Conservation (phyloP, 2,329 filamentous ascomycete species). For the Massarina eburnea region DNA sequence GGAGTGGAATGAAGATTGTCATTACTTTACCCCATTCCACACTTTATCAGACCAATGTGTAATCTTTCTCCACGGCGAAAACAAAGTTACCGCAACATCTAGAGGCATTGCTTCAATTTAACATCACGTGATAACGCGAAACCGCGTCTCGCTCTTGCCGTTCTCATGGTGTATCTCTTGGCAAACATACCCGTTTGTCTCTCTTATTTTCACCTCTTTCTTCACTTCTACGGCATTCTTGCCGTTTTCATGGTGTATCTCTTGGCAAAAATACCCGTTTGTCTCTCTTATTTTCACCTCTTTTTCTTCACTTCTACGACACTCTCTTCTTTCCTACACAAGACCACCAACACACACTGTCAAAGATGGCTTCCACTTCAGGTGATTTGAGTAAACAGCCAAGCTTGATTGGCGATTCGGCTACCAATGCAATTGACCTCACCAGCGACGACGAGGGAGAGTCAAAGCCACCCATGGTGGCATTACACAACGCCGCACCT, state of each 20-base stretch:
- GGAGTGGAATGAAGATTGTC: not conserved
- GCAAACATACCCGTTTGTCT: not conserved
- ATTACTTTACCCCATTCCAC: no score
- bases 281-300: not conserved
- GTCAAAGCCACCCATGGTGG: no score
- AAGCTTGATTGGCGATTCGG: no score
- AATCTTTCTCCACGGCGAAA: no score
- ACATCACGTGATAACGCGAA: not conserved
- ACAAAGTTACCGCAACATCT: not conserved
- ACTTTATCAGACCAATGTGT: no score
- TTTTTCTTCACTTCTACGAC: not conserved
- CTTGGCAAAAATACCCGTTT: not conserved
- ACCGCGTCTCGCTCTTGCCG: not conserved
- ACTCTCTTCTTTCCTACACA: not conserved
- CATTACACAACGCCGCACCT: no score
- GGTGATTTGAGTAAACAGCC: no score
- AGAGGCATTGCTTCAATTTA: no score
- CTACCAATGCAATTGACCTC: not conserved
- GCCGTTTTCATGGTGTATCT: no score
- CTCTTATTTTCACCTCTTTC: not conserved
- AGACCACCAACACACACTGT: no score
- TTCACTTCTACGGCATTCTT: not conserved
- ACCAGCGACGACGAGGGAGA: not conserved
- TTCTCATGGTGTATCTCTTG: no score
- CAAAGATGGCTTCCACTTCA: no score